phyloP scores from a whole-genome alignment of 768 basidiomycete genomes.

The Leccinum boreale region DNA sequence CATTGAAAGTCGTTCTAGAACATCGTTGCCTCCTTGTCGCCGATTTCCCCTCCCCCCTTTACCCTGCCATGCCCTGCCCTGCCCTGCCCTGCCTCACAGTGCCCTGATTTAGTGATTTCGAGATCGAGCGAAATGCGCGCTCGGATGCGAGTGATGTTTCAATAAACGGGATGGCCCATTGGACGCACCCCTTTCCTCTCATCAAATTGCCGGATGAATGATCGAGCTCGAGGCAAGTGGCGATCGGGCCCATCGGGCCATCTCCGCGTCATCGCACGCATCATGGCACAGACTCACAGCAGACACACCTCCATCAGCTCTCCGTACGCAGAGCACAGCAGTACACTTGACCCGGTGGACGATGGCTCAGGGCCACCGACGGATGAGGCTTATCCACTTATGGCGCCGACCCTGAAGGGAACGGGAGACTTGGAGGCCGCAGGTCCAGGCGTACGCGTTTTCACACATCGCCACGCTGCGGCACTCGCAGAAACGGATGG shows the following conservation, averaged over 20 bases:
- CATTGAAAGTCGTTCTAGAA: neutral
- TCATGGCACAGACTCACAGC: neutral
- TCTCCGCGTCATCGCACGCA: neutral
- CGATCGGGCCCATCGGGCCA: neutral
- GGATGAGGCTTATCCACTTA: neutral
- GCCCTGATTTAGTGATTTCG: neutral
- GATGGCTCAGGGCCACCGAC: neutral
- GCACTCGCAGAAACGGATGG: neutral
- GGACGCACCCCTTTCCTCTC: neutral
- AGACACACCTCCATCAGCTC: neutral
- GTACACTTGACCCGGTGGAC: neutral
- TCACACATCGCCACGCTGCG: neutral
- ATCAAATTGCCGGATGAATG: neutral
- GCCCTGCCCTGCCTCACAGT: neutral
- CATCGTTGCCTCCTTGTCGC: neutral
- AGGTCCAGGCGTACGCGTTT: neutral
- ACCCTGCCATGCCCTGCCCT: neutral
- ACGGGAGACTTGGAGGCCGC: neutral
- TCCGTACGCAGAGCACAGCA: too few species aligned
- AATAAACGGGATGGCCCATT: neutral
- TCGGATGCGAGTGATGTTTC: neutral
- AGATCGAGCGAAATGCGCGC: neutral
- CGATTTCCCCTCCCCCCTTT: neutral
- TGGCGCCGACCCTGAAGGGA: neutral
- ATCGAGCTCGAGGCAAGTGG: neutral